These are phyloP conservation scores for Mariannaea sp. DNA, from an alignment of 2,329 filamentous ascomycete species.

Conservation along the genomic window DNA sequence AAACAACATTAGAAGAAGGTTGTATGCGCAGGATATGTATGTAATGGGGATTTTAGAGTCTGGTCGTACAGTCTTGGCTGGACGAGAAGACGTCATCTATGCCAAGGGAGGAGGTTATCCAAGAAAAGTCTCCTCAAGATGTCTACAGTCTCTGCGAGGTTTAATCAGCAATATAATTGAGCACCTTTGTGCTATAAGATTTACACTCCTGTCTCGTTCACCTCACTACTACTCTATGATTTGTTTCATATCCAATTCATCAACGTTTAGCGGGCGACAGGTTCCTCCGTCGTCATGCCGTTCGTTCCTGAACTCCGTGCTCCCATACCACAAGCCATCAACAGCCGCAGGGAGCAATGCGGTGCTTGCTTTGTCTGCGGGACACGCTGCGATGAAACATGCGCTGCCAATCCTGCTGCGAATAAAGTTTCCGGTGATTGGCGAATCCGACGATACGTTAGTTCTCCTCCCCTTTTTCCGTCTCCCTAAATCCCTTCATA, in stretches of 20 bases:
- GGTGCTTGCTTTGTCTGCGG: too few species aligned
- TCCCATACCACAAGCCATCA: too few species aligned
- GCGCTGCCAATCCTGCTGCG: too few species aligned
- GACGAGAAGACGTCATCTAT: neutral
- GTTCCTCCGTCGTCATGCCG: neutral
- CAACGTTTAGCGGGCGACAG: neutral
- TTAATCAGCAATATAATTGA: too few species aligned
- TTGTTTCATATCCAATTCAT: neutral
- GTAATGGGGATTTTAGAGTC: slow-evolving; percentile 4
- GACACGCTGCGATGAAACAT: too few species aligned
- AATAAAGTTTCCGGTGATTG: too few species aligned
- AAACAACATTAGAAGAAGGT: neutral
- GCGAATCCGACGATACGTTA: too few species aligned
- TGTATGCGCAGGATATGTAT: slow-evolving; percentile 8
- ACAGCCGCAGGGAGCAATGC: too few species aligned
- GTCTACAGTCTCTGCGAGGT: too few species aligned
- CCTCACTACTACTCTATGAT: too few species aligned
- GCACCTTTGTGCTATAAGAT: neutral
- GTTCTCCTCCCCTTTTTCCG: too few species aligned
- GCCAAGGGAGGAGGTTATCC: neutral
- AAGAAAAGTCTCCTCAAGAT: neutral
- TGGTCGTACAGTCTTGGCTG: neutral
- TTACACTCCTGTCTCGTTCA: neutral
- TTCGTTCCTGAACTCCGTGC: neutral
- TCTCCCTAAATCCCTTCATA: too few species aligned